A percentile compares a stretch with the other conserved stretches of the same genome.
Conservation (phyloP, 2,329 filamentous ascomycete species). For the Hortaea werneckii region DNA sequence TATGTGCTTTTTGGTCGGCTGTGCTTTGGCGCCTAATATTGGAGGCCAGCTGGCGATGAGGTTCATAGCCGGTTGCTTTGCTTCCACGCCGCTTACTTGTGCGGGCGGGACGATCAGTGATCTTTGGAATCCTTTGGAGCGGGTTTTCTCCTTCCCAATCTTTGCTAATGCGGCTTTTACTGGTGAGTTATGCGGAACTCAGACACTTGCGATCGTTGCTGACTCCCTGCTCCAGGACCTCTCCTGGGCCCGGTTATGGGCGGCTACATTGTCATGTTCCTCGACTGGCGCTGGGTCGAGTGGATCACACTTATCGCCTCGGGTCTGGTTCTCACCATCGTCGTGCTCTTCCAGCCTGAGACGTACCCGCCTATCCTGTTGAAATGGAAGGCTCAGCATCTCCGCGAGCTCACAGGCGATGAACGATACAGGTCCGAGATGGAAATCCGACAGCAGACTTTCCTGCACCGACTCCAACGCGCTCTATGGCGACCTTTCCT, state of each 20-base stretch:
- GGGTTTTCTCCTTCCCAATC: constrained; percentile 41
- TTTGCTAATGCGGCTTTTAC: constrained; percentile 37
- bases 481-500: constrained; percentile 34
- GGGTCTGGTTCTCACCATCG: constrained; percentile 16
- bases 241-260: constrained; percentile 34
- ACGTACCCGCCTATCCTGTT: constrained; percentile 36
- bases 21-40: constrained; percentile 38
- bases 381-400: constrained; percentile 28
- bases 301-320: constrained; percentile 30
- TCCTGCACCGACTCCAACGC: constrained; percentile 26
- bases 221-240: background rate
- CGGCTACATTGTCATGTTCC: constrained; percentile 22
- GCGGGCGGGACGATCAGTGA: constrained; percentile 39
- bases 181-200: constrained; percentile 15
- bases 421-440: constrained; percentile 37
- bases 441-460: constrained; percentile 33
- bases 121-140: constrained; percentile 38
- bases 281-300: constrained; percentile 23
- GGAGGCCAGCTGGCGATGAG: constrained; percentile 39
- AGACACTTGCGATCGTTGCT: background rate
- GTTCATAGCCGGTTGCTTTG: constrained; percentile 41
- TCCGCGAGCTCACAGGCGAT: constrained; percentile 28
- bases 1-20: constrained; percentile 41
- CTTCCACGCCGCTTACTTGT: constrained; percentile 35
- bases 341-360: constrained; percentile 39